Conservation (phyloP, 2,329 filamentous ascomycete species). For the Sarocladium oryzae region DNA sequence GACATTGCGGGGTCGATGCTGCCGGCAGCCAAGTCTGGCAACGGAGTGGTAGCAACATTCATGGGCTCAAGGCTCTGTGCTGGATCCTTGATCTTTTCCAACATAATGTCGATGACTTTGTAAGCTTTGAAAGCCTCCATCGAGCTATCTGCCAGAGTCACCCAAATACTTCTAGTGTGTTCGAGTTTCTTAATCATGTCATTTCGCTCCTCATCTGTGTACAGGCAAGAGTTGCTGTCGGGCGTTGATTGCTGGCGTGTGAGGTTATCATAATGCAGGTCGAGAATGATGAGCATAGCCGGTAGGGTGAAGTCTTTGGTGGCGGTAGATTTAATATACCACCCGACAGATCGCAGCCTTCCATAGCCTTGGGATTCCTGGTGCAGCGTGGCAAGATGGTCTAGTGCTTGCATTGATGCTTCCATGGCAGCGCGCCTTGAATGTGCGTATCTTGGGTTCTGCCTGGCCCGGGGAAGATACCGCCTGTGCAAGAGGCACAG, state of each 20-base stretch:
- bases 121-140: constrained; percentile 89
- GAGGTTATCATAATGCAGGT: constrained; percentile 65
- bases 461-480: constrained; percentile 70
- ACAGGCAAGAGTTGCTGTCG: constrained; percentile 41
- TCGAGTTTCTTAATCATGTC: constrained; percentile 75
- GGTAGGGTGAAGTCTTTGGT: constrained; percentile 82
- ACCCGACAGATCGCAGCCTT: constrained; percentile 65
- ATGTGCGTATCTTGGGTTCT: constrained; percentile 75
- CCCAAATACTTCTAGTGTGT: constrained; percentile 72
- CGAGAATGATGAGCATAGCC: constrained; percentile 76
- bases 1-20: constrained; percentile 12
- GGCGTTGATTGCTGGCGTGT: constrained; percentile 32
- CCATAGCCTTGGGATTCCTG: constrained; percentile 67
- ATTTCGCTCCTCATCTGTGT: constrained; percentile 53
- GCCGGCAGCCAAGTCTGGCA: constrained; percentile 2
- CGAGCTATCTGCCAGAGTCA: constrained; percentile 65
- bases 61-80: neutral
- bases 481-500: constrained; percentile 84
- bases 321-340: constrained; percentile 72
- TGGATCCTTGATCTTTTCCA: constrained; percentile 60
- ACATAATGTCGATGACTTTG: constrained; percentile 73
- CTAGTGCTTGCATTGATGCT: constrained; percentile 74
- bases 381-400: constrained; percentile 69
- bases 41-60: neutral
- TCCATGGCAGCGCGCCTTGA: constrained; percentile 81